phyloP scores from a whole-genome alignment of 192 early-diverging fungal genomes.

The Backusella luteola region DNA sequence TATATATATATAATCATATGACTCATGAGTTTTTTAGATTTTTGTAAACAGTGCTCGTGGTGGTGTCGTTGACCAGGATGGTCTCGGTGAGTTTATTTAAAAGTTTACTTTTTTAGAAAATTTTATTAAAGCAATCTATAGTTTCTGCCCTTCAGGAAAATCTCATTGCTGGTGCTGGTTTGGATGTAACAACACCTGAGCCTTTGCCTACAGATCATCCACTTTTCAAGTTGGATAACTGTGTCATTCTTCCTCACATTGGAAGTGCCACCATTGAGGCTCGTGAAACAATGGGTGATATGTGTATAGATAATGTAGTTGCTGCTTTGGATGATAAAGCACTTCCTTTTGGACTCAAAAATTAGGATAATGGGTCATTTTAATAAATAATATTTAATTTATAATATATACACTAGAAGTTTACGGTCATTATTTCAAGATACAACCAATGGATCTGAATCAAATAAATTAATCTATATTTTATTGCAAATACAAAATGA shows the following conservation, averaged over 20 bases:
- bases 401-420: background rate
- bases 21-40: slow-evolving; percentile 38
- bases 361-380: background rate
- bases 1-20: background rate
- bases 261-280: slow-evolving; percentile 82
- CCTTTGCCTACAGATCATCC: slow-evolving; percentile 65
- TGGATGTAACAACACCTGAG: slow-evolving; percentile 89
- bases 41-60: slow-evolving; percentile 86
- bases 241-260: slow-evolving; percentile 82
- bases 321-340: slow-evolving; percentile 53
- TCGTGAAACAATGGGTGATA: slow-evolving; percentile 73
- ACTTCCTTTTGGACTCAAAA: slow-evolving; percentile 34
- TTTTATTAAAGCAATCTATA: slow-evolving; percentile 23
- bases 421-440: too few species aligned
- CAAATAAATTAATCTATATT: background rate
- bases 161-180: slow-evolving; percentile 64
- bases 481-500: background rate
- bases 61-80: slow-evolving; percentile 74
- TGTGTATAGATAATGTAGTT: slow-evolving; percentile 73
- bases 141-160: slow-evolving; percentile 60
- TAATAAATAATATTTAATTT: background rate
- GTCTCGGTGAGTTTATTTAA: slow-evolving; percentile 26
- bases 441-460: background rate
- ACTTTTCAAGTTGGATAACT: slow-evolving; percentile 58
- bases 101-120: background rate